These are phyloP conservation scores for Lasiosphaeria hispida DNA, from an alignment of 495 filamentous ascomycete species.

Conservation along the genomic window DNA sequence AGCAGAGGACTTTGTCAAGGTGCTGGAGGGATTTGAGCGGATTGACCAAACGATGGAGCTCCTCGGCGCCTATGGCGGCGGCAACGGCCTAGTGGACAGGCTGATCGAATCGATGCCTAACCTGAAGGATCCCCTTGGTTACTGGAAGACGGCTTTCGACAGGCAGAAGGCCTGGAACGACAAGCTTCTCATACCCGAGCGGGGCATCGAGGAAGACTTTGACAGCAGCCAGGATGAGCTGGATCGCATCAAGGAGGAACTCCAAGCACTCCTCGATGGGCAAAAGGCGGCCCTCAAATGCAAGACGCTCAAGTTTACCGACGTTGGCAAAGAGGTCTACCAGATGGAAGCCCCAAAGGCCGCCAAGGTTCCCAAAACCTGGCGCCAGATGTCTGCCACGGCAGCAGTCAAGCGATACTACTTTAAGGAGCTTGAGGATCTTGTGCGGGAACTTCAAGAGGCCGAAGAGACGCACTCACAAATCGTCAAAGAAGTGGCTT, in stretches of 20 bases:
- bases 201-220: conserved; percentile 90
- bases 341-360: conserved; percentile 89
- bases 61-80: conserved; percentile 64
- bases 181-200: conserved; percentile 72
- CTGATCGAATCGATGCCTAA: conserved; percentile 84
- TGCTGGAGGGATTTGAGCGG: conserved; percentile 95
- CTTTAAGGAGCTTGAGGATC: conserved; percentile 72
- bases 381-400: conserved; percentile 96
- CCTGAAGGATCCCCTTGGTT: conserved; percentile 64
- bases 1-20: conserved; percentile 86
- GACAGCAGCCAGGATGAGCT: conserved; percentile 80
- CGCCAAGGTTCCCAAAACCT: conserved; percentile 80
- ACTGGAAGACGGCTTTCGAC: conserved; percentile 94
- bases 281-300: conserved; percentile 63
- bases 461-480: conserved; percentile 92
- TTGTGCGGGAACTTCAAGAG: conserved; percentile 86
- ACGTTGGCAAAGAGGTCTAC: conserved; percentile 96
- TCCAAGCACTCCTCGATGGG: conserved; percentile 68
- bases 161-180: conserved; percentile 73
- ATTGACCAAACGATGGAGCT: conserved; percentile 88
- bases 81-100: conserved; percentile 79
- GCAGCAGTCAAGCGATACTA: conserved; percentile 92
- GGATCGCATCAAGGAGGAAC: conserved; percentile 64
- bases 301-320: conserved; percentile 73
- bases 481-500: conserved; percentile 82